Conservation (phyloP, 2,329 filamentous ascomycete species). For the Aspergillus arachidicola region DNA sequence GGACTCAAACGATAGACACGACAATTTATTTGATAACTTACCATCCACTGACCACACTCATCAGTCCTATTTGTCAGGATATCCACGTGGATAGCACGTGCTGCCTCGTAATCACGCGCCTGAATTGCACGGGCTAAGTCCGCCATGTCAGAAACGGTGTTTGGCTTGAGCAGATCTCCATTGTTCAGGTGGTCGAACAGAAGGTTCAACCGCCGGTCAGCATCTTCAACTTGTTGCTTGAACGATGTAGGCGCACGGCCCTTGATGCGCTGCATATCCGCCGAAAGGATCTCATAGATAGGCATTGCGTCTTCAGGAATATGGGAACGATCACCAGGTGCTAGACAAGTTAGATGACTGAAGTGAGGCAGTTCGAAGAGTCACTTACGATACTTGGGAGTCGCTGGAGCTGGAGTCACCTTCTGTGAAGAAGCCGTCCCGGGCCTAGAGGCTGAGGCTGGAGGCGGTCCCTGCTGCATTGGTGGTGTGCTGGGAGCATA, state of each 20-base stretch:
- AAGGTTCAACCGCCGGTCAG: conserved; percentile 86
- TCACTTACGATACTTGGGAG: conserved; percentile 69
- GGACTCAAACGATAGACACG: not conserved
- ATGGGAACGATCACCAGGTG: conserved; percentile 82
- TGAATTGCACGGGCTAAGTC: conserved; percentile 65
- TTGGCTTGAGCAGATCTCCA: conserved; percentile 80
- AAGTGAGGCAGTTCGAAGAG: not conserved
- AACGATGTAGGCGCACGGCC: conserved; percentile 83
- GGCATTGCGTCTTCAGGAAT: conserved; percentile 76
- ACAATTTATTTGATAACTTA: conserved; percentile 48
- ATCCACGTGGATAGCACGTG: conserved; percentile 70
- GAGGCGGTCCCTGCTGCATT: conserved; percentile 36
- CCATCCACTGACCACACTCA: conserved; percentile 86
- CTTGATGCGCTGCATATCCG: conserved; percentile 88
- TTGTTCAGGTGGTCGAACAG: conserved; percentile 99
- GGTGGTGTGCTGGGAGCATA: conserved; percentile 50
- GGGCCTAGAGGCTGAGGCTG: conserved; percentile 47
- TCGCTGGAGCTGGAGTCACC: conserved; percentile 44
- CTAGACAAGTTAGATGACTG: conserved; percentile 30
- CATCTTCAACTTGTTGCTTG: conserved; percentile 86
- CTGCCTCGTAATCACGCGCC: conserved; percentile 68
- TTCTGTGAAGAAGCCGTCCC: conserved; percentile 53
- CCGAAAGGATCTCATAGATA: conserved; percentile 77
- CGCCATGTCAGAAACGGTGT: conserved; percentile 58
- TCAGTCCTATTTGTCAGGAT: conserved; percentile 76